Evolutionary conservation across 2,329 filamentous ascomycete genomes (phyloP).

Genomic region (Exophiala aquamarina): DNA sequence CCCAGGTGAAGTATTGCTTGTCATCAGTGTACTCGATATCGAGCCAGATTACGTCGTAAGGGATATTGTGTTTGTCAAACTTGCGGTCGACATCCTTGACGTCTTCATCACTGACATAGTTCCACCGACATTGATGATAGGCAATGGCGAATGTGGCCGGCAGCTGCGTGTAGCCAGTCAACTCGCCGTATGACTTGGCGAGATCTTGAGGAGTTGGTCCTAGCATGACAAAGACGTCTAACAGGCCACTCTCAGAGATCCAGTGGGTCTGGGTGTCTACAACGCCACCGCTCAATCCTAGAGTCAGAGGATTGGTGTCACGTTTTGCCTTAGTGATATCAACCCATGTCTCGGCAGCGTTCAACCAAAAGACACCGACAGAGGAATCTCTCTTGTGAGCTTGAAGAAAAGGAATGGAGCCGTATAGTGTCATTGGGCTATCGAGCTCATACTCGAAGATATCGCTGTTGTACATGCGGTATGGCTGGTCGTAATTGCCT

Average conservation of each 20-base stretch:
- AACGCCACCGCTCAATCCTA: constrained; percentile 66
- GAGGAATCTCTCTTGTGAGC: constrained; percentile 91
- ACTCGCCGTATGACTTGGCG: constrained; percentile 77
- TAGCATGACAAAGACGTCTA: constrained; percentile 93
- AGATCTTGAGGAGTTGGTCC: constrained; percentile 83
- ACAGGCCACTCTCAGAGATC: constrained; percentile 87
- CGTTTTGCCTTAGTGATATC: constrained; percentile 83
- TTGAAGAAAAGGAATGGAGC: constrained; percentile 97
- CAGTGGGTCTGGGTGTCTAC: constrained; percentile 88
- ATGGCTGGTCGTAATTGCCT: constrained; percentile 83
- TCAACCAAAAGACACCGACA: constrained; percentile 96
- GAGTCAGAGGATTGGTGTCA: constrained; percentile 71
- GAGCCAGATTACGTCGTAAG: constrained; percentile 98
- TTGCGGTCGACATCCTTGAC: constrained; percentile 95
- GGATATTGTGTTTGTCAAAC: constrained; percentile 92
- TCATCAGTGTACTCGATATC: constrained; percentile 97
- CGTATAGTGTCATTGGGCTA: constrained; percentile 97
- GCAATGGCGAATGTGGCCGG: constrained; percentile 89
- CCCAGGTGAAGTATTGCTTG: constrained; percentile 98
- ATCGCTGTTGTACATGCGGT: constrained; percentile 92
- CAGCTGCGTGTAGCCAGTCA: constrained; percentile 88
- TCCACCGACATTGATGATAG: constrained; percentile 98
- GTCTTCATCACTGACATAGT: constrained; percentile 95
- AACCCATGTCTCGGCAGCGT: constrained; percentile 95
- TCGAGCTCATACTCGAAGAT: constrained; percentile 98